Evolutionary conservation across 2,329 filamentous ascomycete species (phyloP).

Genomic region (Penicillium thymicola): DNA sequence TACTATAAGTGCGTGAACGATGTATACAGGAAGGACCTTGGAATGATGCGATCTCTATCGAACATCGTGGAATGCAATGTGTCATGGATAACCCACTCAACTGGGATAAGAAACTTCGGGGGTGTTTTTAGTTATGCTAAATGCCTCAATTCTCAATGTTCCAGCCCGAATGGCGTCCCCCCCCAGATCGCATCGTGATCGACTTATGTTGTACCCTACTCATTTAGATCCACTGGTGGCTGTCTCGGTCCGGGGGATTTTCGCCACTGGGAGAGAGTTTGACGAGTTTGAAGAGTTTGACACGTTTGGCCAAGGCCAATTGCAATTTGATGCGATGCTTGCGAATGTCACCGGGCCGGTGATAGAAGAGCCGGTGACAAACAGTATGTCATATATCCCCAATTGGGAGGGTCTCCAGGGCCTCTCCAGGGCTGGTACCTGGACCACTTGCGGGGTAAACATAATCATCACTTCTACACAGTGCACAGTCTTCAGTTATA

Average conservation of each 20-base stretch:
- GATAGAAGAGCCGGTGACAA: neutral
- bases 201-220: constrained; percentile 7
- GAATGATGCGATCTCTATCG: constrained; percentile 17
- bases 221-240: constrained; percentile 2
- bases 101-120: neutral
- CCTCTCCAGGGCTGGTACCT: constrained; percentile 19
- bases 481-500: constrained; percentile 1
- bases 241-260: constrained; percentile 22
- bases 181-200: constrained; percentile 6
- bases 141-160: constrained; percentile 17
- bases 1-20: neutral
- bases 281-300: neutral
- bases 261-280: constrained; percentile 11
- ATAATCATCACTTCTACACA: constrained; percentile 9
- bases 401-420: constrained; percentile 11
- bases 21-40: neutral
- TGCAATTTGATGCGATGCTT: neutral
- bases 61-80: constrained; percentile 25
- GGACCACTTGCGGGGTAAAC: constrained; percentile 24
- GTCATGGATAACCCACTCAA: constrained; percentile 15
- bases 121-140: constrained; percentile 1
- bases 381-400: constrained; percentile 1
- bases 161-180: neutral
- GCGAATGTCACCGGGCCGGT: constrained; percentile 17
- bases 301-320: neutral